phyloP scores from a whole-genome alignment of 805 yeast genomes.

The Kluyveromyces lactis region DNA sequence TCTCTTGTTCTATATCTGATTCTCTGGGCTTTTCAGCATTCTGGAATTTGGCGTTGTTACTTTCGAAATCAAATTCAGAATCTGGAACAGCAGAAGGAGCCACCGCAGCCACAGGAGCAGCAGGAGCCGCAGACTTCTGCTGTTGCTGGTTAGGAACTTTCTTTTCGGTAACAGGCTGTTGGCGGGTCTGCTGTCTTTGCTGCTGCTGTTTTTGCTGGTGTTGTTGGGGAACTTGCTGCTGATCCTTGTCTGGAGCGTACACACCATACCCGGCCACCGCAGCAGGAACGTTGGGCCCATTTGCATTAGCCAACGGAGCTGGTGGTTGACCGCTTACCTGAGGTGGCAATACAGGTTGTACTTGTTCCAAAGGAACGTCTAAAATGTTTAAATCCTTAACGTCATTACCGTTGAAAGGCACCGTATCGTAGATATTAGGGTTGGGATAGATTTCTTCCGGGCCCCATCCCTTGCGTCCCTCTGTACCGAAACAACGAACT shows the following conservation, averaged over 20 bases:
- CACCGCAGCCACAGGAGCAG: too few relatives aligned
- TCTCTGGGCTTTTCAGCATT: conserved; percentile 37
- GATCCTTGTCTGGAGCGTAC: conserved; percentile 18
- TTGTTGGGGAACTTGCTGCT: conserved; percentile 4
- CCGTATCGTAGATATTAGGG: conserved; percentile 57
- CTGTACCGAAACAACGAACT: conserved; percentile 85
- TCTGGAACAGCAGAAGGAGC: conserved; percentile 30
- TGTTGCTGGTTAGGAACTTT: too few relatives aligned
- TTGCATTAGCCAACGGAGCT: conserved; percentile 9
- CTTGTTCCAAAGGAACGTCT: conserved; percentile 60
- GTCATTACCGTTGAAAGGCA: conserved; percentile 84
- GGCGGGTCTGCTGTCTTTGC: not conserved
- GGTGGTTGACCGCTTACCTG: conserved; percentile 14
- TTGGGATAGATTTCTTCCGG: conserved; percentile 66
- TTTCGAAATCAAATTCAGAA: conserved; percentile 67
- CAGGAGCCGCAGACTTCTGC: too few relatives aligned
- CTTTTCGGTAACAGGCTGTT: too few relatives aligned
- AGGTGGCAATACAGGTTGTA: conserved; percentile 41
- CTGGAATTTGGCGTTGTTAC: conserved; percentile 63
- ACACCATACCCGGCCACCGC: conserved; percentile 31
- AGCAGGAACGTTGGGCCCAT: conserved; percentile 22
- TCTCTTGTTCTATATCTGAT: conserved; percentile 16
- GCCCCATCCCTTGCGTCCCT: conserved; percentile 73
- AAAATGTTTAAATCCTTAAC: conserved; percentile 83
- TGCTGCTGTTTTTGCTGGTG: not conserved